phyloP scores from a whole-genome alignment of 805 yeast genomes.

The Yarrowia phangngaensis region DNA sequence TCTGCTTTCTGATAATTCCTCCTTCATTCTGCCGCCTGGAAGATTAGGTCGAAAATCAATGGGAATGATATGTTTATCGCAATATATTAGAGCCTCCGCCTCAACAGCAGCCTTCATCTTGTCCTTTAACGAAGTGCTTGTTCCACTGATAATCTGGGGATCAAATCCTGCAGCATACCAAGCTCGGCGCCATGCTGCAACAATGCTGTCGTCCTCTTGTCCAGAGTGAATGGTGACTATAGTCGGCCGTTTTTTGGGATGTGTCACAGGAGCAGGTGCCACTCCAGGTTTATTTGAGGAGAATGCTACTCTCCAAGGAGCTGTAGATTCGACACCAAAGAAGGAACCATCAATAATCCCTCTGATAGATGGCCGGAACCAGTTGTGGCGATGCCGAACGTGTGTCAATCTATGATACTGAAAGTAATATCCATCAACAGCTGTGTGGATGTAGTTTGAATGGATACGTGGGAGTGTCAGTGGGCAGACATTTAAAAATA shows the following conservation, averaged over 20 bases:
- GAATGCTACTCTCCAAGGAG: conserved; percentile 20
- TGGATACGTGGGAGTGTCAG: conserved; percentile 18
- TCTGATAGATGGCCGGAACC: conserved; percentile 20
- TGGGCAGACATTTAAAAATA: conserved; percentile 9
- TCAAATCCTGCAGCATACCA: conserved; percentile 23
- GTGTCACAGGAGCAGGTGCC: conserved; percentile 13
- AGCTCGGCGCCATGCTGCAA: conserved; percentile 18
- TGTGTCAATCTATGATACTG: conserved; percentile 19
- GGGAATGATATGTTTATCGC: conserved; percentile 11
- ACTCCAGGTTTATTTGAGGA: conserved; percentile 19
- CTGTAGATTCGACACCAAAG: conserved; percentile 14
- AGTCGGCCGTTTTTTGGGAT: conserved; percentile 1
- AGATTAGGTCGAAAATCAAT: conserved; percentile 24
- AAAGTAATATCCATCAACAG: conserved; percentile 25
- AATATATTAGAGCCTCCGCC: not conserved
- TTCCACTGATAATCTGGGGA: not conserved
- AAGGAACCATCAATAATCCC: conserved; percentile 23
- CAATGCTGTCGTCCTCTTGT: not conserved
- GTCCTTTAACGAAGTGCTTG: conserved; percentile 1
- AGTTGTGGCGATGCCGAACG: conserved; percentile 10
- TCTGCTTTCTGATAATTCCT: conserved; percentile 7
- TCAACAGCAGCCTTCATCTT: conserved; percentile 4
- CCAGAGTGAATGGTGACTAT: conserved; percentile 7
- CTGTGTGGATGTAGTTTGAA: conserved; percentile 22
- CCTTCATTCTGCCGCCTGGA: conserved; percentile 17